Evolutionary conservation across 768 basidiomycete species (phyloP).

Genomic region (Lyophyllum shimeji): DNA sequence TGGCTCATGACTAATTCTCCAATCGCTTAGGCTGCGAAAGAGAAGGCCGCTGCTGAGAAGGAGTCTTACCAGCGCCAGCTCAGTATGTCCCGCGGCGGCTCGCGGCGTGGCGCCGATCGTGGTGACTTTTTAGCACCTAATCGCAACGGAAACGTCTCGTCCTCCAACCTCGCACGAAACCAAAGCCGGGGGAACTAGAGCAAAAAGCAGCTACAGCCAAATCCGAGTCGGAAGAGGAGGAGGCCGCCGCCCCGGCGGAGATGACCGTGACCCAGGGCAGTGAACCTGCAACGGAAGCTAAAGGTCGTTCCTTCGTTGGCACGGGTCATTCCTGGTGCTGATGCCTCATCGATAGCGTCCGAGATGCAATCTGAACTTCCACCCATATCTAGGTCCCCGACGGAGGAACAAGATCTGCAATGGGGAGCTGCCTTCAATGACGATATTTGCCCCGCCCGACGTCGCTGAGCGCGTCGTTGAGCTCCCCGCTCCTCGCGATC

Average conservation of each 20-base stretch:
- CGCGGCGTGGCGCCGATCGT: constrained; percentile 79
- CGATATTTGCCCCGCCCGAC: too few relatives aligned
- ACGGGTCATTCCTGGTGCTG: too few relatives aligned
- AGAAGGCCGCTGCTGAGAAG: constrained; percentile 67
- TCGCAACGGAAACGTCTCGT: constrained; percentile 69
- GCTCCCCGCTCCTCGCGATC: too few relatives aligned
- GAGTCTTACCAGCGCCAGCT: constrained; percentile 59
- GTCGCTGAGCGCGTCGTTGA: too few relatives aligned
- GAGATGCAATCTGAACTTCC: too few relatives aligned
- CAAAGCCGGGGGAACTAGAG: constrained; percentile 37
- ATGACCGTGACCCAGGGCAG: too few relatives aligned
- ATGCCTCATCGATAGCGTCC: too few relatives aligned
- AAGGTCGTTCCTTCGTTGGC: too few relatives aligned
- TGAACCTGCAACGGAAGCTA: too few relatives aligned
- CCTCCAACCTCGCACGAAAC: constrained; percentile 77
- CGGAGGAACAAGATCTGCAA: too few relatives aligned
- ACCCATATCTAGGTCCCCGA: too few relatives aligned
- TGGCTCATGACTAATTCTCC: neutral
- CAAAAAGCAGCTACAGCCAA: constrained; percentile 25
- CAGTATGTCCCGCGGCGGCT: constrained; percentile 89
- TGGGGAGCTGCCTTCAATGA: too few relatives aligned
- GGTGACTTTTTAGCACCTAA: constrained; percentile 46
- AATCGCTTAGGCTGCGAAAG: constrained; percentile 68
- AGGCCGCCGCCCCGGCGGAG: constrained; percentile 44
- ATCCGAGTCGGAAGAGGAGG: constrained; percentile 46